Evolutionary conservation across 768 basidiomycete genomes (phyloP).

Genomic region (Boletus coccyginus): DNA sequence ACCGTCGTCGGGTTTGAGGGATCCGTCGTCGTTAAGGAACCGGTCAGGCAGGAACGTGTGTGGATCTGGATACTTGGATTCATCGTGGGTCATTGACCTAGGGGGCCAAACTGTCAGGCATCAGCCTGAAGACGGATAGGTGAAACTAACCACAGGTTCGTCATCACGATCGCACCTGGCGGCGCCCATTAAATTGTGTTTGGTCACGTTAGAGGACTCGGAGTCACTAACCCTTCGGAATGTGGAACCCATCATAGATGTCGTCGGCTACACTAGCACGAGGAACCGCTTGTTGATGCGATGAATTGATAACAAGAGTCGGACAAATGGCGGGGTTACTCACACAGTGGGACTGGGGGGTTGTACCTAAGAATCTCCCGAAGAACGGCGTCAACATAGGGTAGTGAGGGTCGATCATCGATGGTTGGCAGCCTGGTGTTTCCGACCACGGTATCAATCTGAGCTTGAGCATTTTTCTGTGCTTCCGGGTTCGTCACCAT

Average conservation of each 20-base stretch:
- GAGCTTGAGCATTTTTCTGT: slow-evolving; percentile 13
- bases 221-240: slow-evolving; percentile 5
- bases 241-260: slow-evolving; percentile 6
- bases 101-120: too few species aligned
- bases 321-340: not conserved
- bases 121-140: too few species aligned
- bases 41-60: slow-evolving; percentile 5
- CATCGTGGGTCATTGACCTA: not conserved
- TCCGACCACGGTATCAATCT: slow-evolving; percentile 10
- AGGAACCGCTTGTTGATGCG: not conserved
- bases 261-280: slow-evolving; percentile 4
- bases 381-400: slow-evolving; percentile 5
- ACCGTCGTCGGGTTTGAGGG: not conserved
- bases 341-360: slow-evolving; percentile 8
- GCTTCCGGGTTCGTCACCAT: slow-evolving; percentile 3
- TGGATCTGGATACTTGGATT: slow-evolving; percentile 2
- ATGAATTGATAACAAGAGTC: not conserved
- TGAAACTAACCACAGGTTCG: slow-evolving; percentile 2
- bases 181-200: not conserved
- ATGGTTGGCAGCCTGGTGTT: slow-evolving; percentile 4
- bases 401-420: slow-evolving; percentile 4
- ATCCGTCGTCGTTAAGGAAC: slow-evolving; percentile 1
- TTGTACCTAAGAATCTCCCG: slow-evolving; percentile 3
- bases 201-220: too few species aligned
- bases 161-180: not conserved